A percentile compares a stretch with the other conserved stretches of the same genome.
phyloP scores from a whole-genome alignment of 192 early-diverging fungal genomes.

The Coemansia sp. region DNA sequence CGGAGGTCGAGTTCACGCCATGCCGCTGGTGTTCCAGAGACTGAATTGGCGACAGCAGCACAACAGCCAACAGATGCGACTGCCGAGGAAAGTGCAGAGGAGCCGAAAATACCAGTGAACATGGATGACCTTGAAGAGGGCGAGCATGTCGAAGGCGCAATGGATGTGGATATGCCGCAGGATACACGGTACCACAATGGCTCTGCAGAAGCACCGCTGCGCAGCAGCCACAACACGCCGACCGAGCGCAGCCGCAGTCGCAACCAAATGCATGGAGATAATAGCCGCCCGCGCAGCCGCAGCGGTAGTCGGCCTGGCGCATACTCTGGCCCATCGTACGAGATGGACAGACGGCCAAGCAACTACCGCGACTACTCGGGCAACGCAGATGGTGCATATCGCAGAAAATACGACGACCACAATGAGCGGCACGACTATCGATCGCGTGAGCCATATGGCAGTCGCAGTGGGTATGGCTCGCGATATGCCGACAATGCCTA shows the following conservation, averaged over 20 bases:
- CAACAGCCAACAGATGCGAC: not conserved
- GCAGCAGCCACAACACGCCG: conserved; percentile 10
- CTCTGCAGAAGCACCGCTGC: conserved; percentile 3
- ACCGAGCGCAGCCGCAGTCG: conserved; percentile 22
- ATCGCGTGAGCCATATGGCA: conserved; percentile 14
- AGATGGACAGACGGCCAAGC: conserved; percentile 12
- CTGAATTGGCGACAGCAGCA: not conserved
- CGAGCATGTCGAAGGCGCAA: conserved; percentile 44
- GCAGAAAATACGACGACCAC: conserved; percentile 30
- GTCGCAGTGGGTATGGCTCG: conserved; percentile 21
- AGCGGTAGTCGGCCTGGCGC: conserved; percentile 21
- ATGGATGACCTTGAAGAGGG: conserved; percentile 53
- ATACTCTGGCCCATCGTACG: conserved; percentile 14
- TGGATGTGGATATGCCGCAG: conserved; percentile 12
- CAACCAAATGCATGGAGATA: conserved; percentile 2
- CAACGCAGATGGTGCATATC: conserved; percentile 14
- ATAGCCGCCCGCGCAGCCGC: conserved; percentile 12
- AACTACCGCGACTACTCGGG: conserved; percentile 22
- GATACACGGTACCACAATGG: not conserved
- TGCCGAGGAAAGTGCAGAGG: not conserved
- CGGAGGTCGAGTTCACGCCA: not conserved
- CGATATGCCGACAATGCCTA: conserved; percentile 20
- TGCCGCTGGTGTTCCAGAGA: not conserved
- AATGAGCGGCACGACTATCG: conserved; percentile 31
- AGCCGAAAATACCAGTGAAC: conserved; percentile 6